Base-by-base conservation (phyloP, 1,284 basidiomycete species). In the Athelia sp. region DNA sequence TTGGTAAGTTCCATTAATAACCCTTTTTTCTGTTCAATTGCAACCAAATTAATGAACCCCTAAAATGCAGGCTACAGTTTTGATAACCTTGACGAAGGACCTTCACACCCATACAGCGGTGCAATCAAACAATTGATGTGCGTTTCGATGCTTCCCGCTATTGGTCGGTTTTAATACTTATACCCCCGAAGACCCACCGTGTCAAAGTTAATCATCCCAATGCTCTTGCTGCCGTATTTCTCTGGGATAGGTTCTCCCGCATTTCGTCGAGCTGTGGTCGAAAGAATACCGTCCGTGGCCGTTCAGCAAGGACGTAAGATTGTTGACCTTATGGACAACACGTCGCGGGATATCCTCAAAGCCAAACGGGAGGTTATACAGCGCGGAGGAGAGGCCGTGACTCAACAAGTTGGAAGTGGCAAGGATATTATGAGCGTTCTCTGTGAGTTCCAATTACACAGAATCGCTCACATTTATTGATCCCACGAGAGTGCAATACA, bases 331-430 rank as follows among this genome's bases (percentile, higher is more conserved):
- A 65, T 78, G 56, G 56, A 72, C 42, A 44, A 59, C 2, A 67
- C 66, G 0, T 67, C 74, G 0, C 46, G 55, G 1, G 58, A 67
- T n/a, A 71, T 79, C n/a, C n/a, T n/a, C n/a, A n/a, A n/a, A n/a
- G n/a, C n/a, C n/a, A n/a, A n/a, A n/a, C n/a, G n/a, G n/a, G n/a
- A n/a, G n/a, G n/a, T n/a, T n/a, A n/a, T n/a, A n/a, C n/a, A n/a
- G n/a, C n/a, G n/a, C n/a, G n/a, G n/a, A n/a, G n/a, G n/a, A n/a
- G n/a, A n/a, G n/a, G n/a, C n/a, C n/a, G n/a, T n/a, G n/a, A n/a
- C n/a, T n/a, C n/a, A n/a, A n/a, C n/a, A n/a, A n/a, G n/a, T n/a
- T n/a, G n/a, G n/a, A n/a, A n/a, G n/a, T n/a, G n/a, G n/a, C n/a
- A n/a, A n/a, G n/a, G n/a, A n/a, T n/a, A n/a, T n/a, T n/a, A n/a